phyloP scores from a whole-genome alignment of 192 early-diverging fungal genomes.

The Gonapodya prolifera region DNA sequence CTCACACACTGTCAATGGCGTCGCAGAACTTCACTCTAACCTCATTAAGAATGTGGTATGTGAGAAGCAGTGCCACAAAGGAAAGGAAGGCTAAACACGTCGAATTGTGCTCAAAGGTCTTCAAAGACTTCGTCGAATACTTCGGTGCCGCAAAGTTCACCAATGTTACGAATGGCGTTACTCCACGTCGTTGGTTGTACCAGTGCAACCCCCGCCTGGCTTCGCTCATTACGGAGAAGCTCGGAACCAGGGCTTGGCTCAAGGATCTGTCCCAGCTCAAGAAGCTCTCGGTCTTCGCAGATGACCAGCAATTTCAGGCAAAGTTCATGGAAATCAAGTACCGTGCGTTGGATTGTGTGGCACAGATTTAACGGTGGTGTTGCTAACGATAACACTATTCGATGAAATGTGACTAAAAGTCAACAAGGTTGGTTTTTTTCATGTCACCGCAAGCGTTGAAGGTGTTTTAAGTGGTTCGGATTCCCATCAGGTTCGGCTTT shows the following conservation, averaged over 20 bases:
- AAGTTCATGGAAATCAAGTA: constrained; percentile 85
- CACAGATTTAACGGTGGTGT: too few relatives aligned
- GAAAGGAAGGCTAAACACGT: neutral
- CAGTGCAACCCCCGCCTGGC: constrained; percentile 86
- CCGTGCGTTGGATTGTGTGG: too few relatives aligned
- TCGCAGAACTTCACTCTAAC: constrained; percentile 76
- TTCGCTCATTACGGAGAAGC: constrained; percentile 63
- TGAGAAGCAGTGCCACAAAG: neutral
- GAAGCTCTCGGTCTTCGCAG: constrained; percentile 45
- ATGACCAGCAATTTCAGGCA: constrained; percentile 59
- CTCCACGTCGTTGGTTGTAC: constrained; percentile 93
- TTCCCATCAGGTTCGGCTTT: constrained; percentile 49
- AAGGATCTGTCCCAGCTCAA: constrained; percentile 56
- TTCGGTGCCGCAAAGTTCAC: constrained; percentile 79
- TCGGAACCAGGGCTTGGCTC: constrained; percentile 65
- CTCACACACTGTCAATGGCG: constrained; percentile 93
- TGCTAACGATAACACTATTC: too few relatives aligned
- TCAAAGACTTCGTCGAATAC: constrained; percentile 80
- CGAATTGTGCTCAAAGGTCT: constrained; percentile 35
- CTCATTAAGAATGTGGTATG: constrained; percentile 50
- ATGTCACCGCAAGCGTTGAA: neutral
- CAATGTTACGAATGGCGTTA: constrained; percentile 98
- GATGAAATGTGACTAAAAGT: constrained; percentile 6
- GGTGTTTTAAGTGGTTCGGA: too few relatives aligned
- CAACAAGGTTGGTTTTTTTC: constrained; percentile 55